Evolutionary conservation across 163 green algal genomes (phyloP).

Genomic region (Scenedesmus sp.): DNA sequence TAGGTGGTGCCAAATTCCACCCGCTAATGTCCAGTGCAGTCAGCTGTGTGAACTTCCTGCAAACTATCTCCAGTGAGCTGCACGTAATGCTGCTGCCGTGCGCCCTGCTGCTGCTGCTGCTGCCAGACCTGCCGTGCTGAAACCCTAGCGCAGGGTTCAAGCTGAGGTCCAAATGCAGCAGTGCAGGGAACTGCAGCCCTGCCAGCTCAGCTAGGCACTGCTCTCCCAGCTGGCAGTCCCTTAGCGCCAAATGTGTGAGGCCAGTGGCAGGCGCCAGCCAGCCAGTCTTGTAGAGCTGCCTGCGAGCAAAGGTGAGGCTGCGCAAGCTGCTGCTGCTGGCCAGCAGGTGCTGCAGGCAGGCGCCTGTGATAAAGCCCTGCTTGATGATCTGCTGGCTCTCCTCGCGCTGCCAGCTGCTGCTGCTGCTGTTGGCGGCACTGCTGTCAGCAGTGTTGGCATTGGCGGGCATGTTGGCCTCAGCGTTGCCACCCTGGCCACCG

Average conservation of each 20-base stretch:
- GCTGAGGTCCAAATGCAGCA: not conserved
- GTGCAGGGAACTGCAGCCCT: not conserved
- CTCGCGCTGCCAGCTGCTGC: not conserved
- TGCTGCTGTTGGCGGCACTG: not conserved
- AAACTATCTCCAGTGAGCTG: not conserved
- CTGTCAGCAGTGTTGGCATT: not conserved
- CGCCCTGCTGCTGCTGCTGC: not conserved
- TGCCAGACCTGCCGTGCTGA: not conserved
- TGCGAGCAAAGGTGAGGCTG: not conserved
- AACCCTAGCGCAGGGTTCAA: not conserved
- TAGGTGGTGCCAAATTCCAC: not conserved
- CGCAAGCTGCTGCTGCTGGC: not conserved
- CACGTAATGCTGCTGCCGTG: not conserved
- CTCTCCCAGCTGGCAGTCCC: slow-evolving; percentile 6
- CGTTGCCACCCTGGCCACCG: not conserved
- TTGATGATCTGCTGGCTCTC: not conserved
- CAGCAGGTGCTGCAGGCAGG: slow-evolving; percentile 12
- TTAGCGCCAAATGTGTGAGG: not conserved
- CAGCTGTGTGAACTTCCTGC: slow-evolving; percentile 4
- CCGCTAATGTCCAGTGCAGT: slow-evolving; percentile 8
- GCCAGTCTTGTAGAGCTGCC: slow-evolving; percentile 15
- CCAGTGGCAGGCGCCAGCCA: slow-evolving; percentile 4
- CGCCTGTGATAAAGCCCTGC: slow-evolving; percentile 31
- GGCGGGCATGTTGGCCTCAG: not conserved
- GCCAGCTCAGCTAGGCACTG: not conserved